Conservation (phyloP, 768 basidiomycete species). For the Paxillus involutus region DNA sequence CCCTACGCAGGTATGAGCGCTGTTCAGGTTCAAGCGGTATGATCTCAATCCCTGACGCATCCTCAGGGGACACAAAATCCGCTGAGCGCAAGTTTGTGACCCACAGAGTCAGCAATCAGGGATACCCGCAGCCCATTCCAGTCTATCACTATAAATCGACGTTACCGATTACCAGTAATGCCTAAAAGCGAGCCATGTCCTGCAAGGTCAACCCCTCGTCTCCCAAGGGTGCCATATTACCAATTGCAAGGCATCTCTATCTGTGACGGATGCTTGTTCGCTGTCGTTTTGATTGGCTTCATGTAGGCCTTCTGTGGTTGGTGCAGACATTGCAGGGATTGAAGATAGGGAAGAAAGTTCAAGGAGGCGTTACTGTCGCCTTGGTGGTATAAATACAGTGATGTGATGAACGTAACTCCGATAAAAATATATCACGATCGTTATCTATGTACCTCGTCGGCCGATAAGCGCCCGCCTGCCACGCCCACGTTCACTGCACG, state of each 20-base stretch:
- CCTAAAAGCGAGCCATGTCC: conserved; percentile 26
- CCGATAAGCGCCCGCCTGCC: neutral
- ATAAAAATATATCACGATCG: conserved; percentile 5
- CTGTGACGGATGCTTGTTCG: conserved; percentile 33
- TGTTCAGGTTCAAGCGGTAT: conserved; percentile 99
- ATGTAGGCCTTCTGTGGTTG: conserved; percentile 8
- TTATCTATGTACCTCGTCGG: neutral
- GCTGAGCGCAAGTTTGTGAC: conserved; percentile 6
- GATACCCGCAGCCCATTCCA: conserved; percentile 93
- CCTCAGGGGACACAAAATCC: conserved; percentile 13
- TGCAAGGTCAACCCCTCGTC: conserved; percentile 30
- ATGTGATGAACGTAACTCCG: conserved; percentile 22
- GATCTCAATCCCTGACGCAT: conserved; percentile 79
- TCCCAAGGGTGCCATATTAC: conserved; percentile 39
- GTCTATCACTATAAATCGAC: conserved; percentile 63
- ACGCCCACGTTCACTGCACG: conserved; percentile 25
- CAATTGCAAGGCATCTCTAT: conserved; percentile 56
- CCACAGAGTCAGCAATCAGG: conserved; percentile 39
- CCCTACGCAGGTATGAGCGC: conserved; percentile 98
- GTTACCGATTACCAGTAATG: conserved; percentile 62
- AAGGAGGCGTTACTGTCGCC: neutral
- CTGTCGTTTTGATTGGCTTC: conserved; percentile 11
- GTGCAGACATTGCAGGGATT: conserved; percentile 21
- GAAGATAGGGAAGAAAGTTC: neutral
- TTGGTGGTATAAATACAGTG: conserved; percentile 32